Evolutionary conservation across 352 stramenopile species (phyloP), one percentile per base, ranked within the genome.

Genomic region (Pythium inflatum): DNA sequence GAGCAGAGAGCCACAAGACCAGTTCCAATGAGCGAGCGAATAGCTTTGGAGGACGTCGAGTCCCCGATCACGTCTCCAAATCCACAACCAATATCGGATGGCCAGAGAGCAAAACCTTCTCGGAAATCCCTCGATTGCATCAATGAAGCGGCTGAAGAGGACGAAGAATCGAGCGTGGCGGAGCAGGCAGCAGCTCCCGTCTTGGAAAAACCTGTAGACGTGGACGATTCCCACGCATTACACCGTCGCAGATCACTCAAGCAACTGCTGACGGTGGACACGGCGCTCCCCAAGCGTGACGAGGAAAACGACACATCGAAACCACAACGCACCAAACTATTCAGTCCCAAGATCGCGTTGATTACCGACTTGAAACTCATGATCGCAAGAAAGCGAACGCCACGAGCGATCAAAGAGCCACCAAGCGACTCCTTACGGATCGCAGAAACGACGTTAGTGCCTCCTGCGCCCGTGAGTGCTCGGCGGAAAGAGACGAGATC

Each of bases 1-100:
- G 50, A 54, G 4, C 56, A 76, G 18, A 69, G 68, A 55, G 63
- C 46, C 2, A 54, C 67, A 30, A 45, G 65, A 38, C 60, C 61
- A 1, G 25, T 65, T 31, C 45, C 24, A 6, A 28, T 18, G 5
- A 33, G 31, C 25, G 55, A 68, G 6, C 46, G 55, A 24, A 79
- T 81, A 38, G 25, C 48, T 25, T 48, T 82, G 3, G 76, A 78
- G 51, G 66, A 82, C 34, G 7, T 80, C 25, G 66, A 80, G 22
- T 78, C 70, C 0, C 14, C 31, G 4, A 62, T 53, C 1, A 70
- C 14, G 14, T 75, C 75, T 41, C 68, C 74, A 34, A 14, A 22
- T 2, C 14, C 49, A 43, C 30, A 46, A 30, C 25, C 20, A 38
- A n/a, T n/a, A n/a, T n/a, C n/a, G n/a, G n/a, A n/a, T n/a, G n/a